Percentiles rank a stretch among this genome's conserved stretches.
Evolutionary conservation across 306 rosid species (phyloP).

Genomic region (Crataegus laevigata): DNA sequence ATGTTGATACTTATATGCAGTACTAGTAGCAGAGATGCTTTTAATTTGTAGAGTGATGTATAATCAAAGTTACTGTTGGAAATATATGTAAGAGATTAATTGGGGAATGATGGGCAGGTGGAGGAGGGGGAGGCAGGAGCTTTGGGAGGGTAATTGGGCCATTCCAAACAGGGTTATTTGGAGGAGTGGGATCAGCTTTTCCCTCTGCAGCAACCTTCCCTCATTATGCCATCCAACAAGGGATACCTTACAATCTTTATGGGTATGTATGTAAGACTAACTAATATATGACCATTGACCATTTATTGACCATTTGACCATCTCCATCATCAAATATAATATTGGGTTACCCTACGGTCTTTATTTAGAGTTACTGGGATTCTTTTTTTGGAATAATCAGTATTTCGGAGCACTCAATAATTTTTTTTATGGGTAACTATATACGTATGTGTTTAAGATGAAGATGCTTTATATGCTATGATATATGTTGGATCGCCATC

Average conservation of each 20-base stretch:
- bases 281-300: not conserved
- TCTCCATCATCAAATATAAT: not conserved
- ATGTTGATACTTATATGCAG: not conserved
- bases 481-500: not conserved
- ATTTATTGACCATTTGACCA: not conserved
- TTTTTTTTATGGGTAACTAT: not conserved
- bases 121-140: conserved; percentile 61
- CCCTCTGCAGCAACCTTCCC: conserved; percentile 85
- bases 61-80: not conserved
- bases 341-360: not conserved
- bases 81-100: not conserved
- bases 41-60: not conserved
- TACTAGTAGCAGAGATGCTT: not conserved
- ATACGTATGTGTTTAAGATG: not conserved
- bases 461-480: not conserved
- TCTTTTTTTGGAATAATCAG: no score
- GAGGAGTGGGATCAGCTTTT: conserved; percentile 75
- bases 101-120: not conserved
- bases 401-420: no score
- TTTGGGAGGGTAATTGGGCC: conserved; percentile 88
- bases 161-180: conserved; percentile 81
- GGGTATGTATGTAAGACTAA: not conserved
- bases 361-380: no score
- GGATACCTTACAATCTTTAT: conserved; percentile 69
- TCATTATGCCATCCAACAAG: conserved; percentile 94